Evolutionary conservation across 371 early-diverging fungal genomes (phyloP).

Genomic region (Blakeslea trispora): DNA sequence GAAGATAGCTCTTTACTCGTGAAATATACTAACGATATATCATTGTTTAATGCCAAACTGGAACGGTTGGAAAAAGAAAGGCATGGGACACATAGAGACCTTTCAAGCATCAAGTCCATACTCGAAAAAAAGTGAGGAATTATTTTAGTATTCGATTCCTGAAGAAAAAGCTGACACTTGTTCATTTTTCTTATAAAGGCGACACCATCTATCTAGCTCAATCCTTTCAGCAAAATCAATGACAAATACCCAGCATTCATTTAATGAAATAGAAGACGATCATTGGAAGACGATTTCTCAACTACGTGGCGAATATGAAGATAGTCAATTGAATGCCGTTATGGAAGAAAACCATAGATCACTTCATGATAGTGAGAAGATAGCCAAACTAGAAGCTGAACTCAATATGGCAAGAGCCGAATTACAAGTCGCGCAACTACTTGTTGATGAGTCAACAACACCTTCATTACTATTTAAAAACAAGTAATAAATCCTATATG

Average conservation of each 20-base stretch:
- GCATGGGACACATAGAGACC: not conserved
- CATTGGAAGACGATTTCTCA: conserved; percentile 33
- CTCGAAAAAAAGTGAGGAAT: no score
- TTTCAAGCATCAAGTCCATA: not conserved
- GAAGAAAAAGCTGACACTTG: not conserved
- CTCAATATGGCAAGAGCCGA: conserved; percentile 42
- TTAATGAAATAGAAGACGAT: conserved; percentile 18
- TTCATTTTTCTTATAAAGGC: not conserved
- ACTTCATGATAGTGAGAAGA: conserved; percentile 23
- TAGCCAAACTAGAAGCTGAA: conserved; percentile 45
- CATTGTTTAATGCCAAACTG: conserved; percentile 1
- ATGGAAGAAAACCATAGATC: conserved; percentile 27
- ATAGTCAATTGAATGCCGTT: conserved; percentile 11
- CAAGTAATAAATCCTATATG: not conserved
- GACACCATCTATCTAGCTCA: conserved; percentile 5
- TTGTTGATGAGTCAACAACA: conserved; percentile 12
- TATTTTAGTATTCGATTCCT: not conserved
- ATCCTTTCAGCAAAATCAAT: conserved; percentile 3
- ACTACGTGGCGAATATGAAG: conserved; percentile 22
- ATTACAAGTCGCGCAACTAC: conserved; percentile 30
- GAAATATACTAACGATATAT: conserved; percentile 11
- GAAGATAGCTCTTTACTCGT: conserved; percentile 18
- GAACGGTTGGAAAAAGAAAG: conserved; percentile 9
- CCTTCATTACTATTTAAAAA: not conserved
- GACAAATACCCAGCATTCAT: not conserved